Conservation (phyloP, 2,329 filamentous ascomycete species). For the Claviceps pazoutovae region DNA sequence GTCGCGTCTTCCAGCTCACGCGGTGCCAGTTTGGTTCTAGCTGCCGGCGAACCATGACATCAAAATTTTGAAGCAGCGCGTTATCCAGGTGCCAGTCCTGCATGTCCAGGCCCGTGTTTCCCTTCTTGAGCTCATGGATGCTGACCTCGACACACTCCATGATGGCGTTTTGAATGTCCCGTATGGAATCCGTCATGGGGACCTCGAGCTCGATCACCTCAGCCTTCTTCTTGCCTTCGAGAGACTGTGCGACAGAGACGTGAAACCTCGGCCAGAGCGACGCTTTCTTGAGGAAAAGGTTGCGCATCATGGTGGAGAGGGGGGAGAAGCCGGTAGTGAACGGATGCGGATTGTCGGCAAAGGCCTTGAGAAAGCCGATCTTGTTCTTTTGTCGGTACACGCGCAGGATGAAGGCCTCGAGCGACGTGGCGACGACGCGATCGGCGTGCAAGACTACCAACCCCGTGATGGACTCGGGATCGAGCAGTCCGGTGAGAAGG, state of each 20-base stretch:
- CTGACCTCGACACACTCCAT: constrained; percentile 94
- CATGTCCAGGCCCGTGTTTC: constrained; percentile 81
- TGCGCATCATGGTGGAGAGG: constrained; percentile 79
- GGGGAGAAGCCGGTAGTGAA: constrained; percentile 83
- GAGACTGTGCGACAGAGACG: constrained; percentile 70
- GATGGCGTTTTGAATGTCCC: constrained; percentile 82
- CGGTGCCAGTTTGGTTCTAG: constrained; percentile 95
- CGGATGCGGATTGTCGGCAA: constrained; percentile 84
- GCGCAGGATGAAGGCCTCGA: constrained; percentile 88
- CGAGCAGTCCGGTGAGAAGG: constrained; percentile 68
- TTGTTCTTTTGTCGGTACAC: constrained; percentile 95
- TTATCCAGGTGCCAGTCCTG: constrained; percentile 95
- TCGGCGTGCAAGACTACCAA: constrained; percentile 82
- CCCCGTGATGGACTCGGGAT: constrained; percentile 75
- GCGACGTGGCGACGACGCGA: constrained; percentile 67
- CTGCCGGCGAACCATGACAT: constrained; percentile 74
- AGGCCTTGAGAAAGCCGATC: constrained; percentile 83
- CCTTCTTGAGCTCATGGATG: constrained; percentile 85
- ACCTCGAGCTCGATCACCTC: constrained; percentile 96
- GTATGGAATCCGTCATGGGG: constrained; percentile 90
- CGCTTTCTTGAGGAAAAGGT: constrained; percentile 71
- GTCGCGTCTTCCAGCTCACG: constrained; percentile 85
- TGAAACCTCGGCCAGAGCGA: constrained; percentile 92
- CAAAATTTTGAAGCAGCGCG: constrained; percentile 83
- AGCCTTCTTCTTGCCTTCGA: constrained; percentile 85